Base-by-base conservation (phyloP, 768 basidiomycete genomes). In the Termitomyces sp. region DNA sequence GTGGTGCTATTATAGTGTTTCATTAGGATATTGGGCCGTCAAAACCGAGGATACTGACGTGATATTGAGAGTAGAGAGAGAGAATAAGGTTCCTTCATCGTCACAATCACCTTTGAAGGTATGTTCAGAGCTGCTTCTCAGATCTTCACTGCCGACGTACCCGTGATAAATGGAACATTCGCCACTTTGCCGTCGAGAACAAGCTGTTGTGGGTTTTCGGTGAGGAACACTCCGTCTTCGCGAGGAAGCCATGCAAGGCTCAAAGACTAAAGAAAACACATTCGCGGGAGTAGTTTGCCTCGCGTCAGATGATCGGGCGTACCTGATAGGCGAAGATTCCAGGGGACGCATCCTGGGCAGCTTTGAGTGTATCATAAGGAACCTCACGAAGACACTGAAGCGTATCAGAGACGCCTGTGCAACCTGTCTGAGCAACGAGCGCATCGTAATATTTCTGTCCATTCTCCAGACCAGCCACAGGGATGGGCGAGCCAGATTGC, bases 51-150 rank as follows among this genome's bases (percentile, higher is more conserved):
- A 53, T 13, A 64, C 76, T 54, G 59, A 79, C 80, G 79, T 82
- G 55, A 81, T 58, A 53, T 83, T 82, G 41, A 77, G 56, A 1
- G 72, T 79, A 2, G 79, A 69, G 8, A 79, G 60, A 3, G 79
- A 71, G 62, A 82, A 82, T 0, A 79, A 27, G 0, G 84, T 82
- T 6, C 84, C 85, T 64, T 87, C 85, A 54, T 86, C 85, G 50
- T 85, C 81, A 59, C 74, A 76, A 59, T 82, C 76, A 18, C 81
- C 81, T 75, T 52, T 34, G 7, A 41, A 13, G n/a, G 34, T 20
- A 47, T 26, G 22, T 22, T 53, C 42, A 34, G 26, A 29, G 41
- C n/a, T 3, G 42, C 43, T 31, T 18, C 43, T 31, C 18, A 16
- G 1, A 51, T 12, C 14, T 16, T 34, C 20, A n/a, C 41, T 48